Conservation (phyloP, 257 asterid species). For the Linderniella brevidens region DNA sequence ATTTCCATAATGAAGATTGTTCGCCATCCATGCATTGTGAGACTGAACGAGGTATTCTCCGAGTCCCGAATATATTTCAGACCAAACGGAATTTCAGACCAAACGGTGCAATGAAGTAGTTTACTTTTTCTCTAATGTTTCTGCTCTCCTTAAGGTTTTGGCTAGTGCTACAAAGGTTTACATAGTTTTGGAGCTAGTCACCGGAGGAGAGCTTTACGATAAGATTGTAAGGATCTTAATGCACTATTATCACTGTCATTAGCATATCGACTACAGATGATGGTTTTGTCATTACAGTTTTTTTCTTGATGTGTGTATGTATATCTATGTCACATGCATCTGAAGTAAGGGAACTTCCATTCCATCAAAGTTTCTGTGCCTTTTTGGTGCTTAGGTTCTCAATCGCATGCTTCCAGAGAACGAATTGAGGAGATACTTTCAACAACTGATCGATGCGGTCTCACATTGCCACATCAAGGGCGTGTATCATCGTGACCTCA, state of each 20-base stretch:
- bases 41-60: slow-evolving; percentile 66
- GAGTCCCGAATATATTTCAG: slow-evolving; percentile 3
- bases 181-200: slow-evolving; percentile 73
- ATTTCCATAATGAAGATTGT: slow-evolving; percentile 91
- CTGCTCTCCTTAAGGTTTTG: slow-evolving; percentile 47
- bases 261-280: too few species aligned
- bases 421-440: slow-evolving; percentile 75
- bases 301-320: too few species aligned
- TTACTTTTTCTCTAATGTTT: background rate
- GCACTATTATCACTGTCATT: background rate
- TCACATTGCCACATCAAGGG: slow-evolving; percentile 89
- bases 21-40: slow-evolving; percentile 69
- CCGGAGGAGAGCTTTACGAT: slow-evolving; percentile 89
- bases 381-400: slow-evolving; percentile 42
- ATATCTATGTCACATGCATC: too few species aligned
- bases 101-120: background rate
- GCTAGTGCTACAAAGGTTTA: slow-evolving; percentile 62
- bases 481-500: slow-evolving; percentile 82
- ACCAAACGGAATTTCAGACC: background rate
- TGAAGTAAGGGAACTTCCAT: background rate
- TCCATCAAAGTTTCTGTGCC: too few species aligned
- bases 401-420: slow-evolving; percentile 56
- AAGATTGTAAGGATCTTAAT: slow-evolving; percentile 39
- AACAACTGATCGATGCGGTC: slow-evolving; percentile 88
- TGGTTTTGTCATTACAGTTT: too few species aligned